Evolutionary conservation across 495 filamentous ascomycete species (phyloP).

Genomic region (Aspergillus haitiensis): DNA sequence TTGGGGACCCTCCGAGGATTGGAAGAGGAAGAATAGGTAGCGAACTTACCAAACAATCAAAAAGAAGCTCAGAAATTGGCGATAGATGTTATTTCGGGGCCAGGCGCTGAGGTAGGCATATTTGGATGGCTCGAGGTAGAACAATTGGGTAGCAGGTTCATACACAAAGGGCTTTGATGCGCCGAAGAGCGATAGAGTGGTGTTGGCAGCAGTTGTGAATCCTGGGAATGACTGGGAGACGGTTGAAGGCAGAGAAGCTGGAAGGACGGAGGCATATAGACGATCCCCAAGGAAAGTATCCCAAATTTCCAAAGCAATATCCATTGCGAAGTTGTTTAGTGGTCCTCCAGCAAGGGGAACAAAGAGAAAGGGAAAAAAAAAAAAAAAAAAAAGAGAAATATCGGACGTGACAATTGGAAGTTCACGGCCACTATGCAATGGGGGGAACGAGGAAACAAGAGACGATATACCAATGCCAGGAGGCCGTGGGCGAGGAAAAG

Average conservation of each 20-base stretch:
- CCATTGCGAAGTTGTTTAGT: conserved; percentile 56
- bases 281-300: conserved; percentile 85
- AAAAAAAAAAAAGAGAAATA: not conserved
- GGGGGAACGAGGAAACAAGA: too few species aligned
- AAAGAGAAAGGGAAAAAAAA: not conserved
- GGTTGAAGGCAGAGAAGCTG: conserved; percentile 55
- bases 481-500: too few species aligned
- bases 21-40: not conserved
- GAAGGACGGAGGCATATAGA: conserved; percentile 70
- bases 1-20: not conserved
- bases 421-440: too few species aligned
- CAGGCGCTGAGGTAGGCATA: conserved; percentile 82
- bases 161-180: conserved; percentile 57
- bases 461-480: too few species aligned
- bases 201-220: conserved; percentile 43
- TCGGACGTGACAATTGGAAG: too few species aligned
- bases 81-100: conserved; percentile 75
- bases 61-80: conserved; percentile 75
- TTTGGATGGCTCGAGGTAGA: conserved; percentile 67
- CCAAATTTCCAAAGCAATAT: conserved; percentile 82
- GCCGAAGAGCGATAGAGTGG: conserved; percentile 43
- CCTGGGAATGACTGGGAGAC: conserved; percentile 38
- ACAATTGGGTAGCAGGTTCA: conserved; percentile 68
- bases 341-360: not conserved
- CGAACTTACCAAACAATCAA: conserved; percentile 76